phyloP scores from a whole-genome alignment of 495 filamentous ascomycete species.

The Aspergillus panamensis region DNA sequence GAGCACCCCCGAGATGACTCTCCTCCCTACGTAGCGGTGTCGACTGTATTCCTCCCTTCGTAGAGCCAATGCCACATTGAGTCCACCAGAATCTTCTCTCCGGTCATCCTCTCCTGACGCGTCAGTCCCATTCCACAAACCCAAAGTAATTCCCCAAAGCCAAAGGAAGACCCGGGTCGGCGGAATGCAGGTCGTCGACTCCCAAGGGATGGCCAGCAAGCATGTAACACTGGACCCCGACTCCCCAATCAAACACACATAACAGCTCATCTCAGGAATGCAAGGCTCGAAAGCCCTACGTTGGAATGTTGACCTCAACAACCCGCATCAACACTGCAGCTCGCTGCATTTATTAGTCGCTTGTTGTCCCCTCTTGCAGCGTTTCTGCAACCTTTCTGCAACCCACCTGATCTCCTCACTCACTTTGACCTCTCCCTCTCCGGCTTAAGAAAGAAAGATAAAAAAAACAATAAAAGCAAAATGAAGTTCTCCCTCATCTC shows the following conservation, averaged over 20 bases:
- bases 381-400: neutral
- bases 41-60: too few relatives aligned
- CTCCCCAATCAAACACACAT: neutral
- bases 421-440: neutral
- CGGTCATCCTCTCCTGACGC: too few relatives aligned
- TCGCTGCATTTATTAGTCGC: neutral
- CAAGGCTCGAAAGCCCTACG: neutral
- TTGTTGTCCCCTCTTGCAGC: neutral
- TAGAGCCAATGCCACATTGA: too few relatives aligned
- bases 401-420: neutral
- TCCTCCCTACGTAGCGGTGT: too few relatives aligned
- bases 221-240: neutral
- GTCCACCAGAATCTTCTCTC: too few relatives aligned
- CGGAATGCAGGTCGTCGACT: too few relatives aligned
- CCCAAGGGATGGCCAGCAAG: neutral
- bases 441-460: too few relatives aligned
- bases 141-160: too few relatives aligned
- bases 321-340: neutral
- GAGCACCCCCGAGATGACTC: too few relatives aligned
- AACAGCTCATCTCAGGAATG: neutral
- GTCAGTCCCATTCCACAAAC: too few relatives aligned
- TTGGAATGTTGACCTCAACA: neutral
- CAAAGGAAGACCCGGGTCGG: too few relatives aligned
- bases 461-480: conserved; percentile 4
- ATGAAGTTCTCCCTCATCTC: conserved; percentile 15